phyloP scores from a whole-genome alignment of 192 early-diverging fungal genomes.

The Mortierella alpina region DNA sequence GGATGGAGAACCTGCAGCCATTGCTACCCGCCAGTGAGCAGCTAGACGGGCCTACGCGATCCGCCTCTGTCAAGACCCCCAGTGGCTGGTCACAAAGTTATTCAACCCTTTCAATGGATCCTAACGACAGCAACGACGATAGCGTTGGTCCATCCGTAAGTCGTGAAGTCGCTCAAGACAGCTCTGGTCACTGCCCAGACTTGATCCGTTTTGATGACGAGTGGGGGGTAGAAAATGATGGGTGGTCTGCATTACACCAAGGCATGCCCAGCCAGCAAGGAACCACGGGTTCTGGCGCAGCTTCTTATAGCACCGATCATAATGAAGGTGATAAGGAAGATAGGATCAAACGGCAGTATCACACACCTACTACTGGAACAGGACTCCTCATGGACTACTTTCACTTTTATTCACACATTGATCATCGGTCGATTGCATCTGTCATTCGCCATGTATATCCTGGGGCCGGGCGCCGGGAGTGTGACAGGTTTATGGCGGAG shows the following conservation, averaged over 20 bases:
- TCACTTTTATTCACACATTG: slow-evolving; percentile 24
- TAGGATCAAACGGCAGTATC: not conserved
- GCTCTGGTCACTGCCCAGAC: slow-evolving; percentile 1
- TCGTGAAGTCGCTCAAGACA: not conserved
- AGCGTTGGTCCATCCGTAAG: too few species aligned
- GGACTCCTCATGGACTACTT: slow-evolving; percentile 37
- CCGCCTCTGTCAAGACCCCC: not conserved
- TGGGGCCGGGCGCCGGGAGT: slow-evolving; percentile 35
- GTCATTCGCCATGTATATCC: slow-evolving; percentile 29
- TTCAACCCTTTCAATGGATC: too few species aligned
- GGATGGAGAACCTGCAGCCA: slow-evolving; percentile 16
- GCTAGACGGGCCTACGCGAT: not conserved
- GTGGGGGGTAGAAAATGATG: not conserved
- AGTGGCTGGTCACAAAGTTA: slow-evolving; percentile 3
- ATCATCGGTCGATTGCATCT: slow-evolving; percentile 18
- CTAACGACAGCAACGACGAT: not conserved
- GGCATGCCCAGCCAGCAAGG: too few species aligned
- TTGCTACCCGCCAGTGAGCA: slow-evolving; percentile 9
- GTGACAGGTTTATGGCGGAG: slow-evolving; percentile 22
- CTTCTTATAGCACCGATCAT: not conserved
- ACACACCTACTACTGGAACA: not conserved
- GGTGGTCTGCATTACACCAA: too few species aligned
- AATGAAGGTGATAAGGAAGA: not conserved
- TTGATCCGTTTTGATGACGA: slow-evolving; percentile 28
- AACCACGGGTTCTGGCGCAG: not conserved